Conservation (phyloP, 345 rosid species). For the Aquilaria yunnanensis region DNA sequence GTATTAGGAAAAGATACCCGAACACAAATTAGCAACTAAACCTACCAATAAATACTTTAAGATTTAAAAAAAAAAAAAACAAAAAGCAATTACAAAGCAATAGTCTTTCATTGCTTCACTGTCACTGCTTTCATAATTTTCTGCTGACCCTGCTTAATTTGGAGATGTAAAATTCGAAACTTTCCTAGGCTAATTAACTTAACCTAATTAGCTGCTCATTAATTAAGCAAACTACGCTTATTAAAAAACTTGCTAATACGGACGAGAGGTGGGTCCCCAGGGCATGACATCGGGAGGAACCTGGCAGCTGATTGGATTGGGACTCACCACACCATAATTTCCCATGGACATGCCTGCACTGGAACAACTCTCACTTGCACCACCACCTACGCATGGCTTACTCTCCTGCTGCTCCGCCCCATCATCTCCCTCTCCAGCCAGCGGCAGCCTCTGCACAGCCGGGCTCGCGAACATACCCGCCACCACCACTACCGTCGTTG, state of each 20-base stretch:
- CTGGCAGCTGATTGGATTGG: slow-evolving; percentile 21
- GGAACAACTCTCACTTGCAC: slow-evolving; percentile 11
- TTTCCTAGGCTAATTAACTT: too few relatives aligned
- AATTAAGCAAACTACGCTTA: background rate
- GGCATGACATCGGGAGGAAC: slow-evolving; percentile 24
- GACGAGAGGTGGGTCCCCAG: slow-evolving; percentile 23
- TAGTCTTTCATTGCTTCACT: too few relatives aligned
- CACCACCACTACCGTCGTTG: slow-evolving; percentile 30
- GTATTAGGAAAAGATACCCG: too few relatives aligned
- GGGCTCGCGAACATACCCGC: slow-evolving; percentile 32
- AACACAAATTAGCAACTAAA: too few relatives aligned
- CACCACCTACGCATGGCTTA: slow-evolving; percentile 9
- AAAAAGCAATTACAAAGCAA: too few relatives aligned
- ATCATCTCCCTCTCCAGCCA: slow-evolving; percentile 11
- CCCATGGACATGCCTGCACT: slow-evolving; percentile 15
- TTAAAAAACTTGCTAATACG: slow-evolving; percentile 7
- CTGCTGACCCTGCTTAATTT: too few relatives aligned
- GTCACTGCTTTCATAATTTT: too few relatives aligned
- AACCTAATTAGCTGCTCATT: too few relatives aligned
- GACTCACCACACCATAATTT: slow-evolving; percentile 16
- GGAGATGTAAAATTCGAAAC: too few relatives aligned
- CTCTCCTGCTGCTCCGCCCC: slow-evolving; percentile 10
- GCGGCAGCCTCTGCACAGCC: slow-evolving; percentile 23
- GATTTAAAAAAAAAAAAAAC: too few relatives aligned
- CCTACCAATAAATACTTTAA: too few relatives aligned